Base-by-base conservation (phyloP, 2,329 filamentous ascomycete species). In the Fusarium fujikuroi region DNA sequence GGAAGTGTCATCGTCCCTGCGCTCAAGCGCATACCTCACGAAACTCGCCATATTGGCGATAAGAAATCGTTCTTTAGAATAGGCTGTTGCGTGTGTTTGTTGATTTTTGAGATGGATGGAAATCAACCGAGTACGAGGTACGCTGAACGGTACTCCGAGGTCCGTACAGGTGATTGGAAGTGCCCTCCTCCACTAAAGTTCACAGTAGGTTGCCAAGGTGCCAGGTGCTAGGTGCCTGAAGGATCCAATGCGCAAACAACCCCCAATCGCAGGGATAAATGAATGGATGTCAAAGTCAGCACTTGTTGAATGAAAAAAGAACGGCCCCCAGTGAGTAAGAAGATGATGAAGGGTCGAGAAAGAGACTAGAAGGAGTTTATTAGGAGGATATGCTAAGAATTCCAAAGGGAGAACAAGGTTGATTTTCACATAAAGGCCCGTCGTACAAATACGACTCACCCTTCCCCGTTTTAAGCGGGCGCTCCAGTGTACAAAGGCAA, bases 21-120 rank as follows among this genome's bases (percentile, higher is more conserved):
- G 73, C 63, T 61, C 47, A 10, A 77, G 66, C 36, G 66, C 57
- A 47, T 62, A 63, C 47, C 64, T 76, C 58, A 66, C 70, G 37
- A 72, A 66, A 12, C 67, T 63, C 56, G 72, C 66, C 76, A 75
- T 78, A 14, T 34, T 69, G 52, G 47, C 70, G 43, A 60, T 47
- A 34, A 28, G 30, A 21, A n/a, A n/a, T 57, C 16, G 40, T 37
- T 37, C 25, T 63, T 40, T 21, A 28, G 32, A 52, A 44, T 36
- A 34, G 30, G 23, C 9, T 50, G 64, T 28, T 32, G 61, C 28
- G 54, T 46, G 28, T 62, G 46, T 61, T 44, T 74, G 63, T 69
- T 63, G 67, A 65, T 59, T 39, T 42, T 67, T 52, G 56, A 40
- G 30, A 66, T 62, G 44, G 23, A 34, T 64, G 19, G 44, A 47